Evolutionary conservation across 495 filamentous ascomycete genomes (phyloP), one percentile per base, ranked within the genome.

Genomic region (Trichoderma gamsii): DNA sequence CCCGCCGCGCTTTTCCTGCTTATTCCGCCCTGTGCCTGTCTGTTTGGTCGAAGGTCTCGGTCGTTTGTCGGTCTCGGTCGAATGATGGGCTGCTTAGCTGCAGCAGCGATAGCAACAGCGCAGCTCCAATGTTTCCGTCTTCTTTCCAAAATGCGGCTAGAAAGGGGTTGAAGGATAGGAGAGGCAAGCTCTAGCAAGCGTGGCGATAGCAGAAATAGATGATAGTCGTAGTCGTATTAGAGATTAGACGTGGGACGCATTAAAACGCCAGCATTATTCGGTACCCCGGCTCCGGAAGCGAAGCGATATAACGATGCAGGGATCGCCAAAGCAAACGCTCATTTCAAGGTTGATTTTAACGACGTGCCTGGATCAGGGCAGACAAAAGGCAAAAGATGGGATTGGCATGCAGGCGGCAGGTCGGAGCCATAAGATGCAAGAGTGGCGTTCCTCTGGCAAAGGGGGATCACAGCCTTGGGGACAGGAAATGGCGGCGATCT

Each of bases 261-360:
- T 32, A 27, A 32, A 6, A 61, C 56, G 56, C n/a, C 56, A 15
- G 6, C 56, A 32, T 32, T 61, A 61, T 61, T 21, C 56, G 13
- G 23, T 32, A 61, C 11, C 56, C 56, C 56, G 56, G 25, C 56
- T 29, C 56, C 27, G 25, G 56, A 32, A 15, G 56, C 56, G 23
- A 61, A 61, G 9, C 27, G 56, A 61, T 32, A 29, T 32, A n/a
- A 15, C 16, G 9, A 16, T 61, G 56, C 56, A 61, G 15, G n/a
- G 56, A n/a, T 32, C 1, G 27, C 3, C 56, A 6, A n/a, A 12
- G 23, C 56, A 25, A 27, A 61, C 56, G 56, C 56, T 61, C 56
- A 61, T 61, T 61, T 61, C 56, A 61, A 61, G 56, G 56, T 29
- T 61, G 32, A 35, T 29, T 61, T 61, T 49, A 59, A 59, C 11